Percentiles rank a stretch among this genome's conserved stretches.
These are phyloP conservation scores for Camellia lanceoleosa DNA, from an alignment of 148 eudicot species.

Conservation along the genomic window DNA sequence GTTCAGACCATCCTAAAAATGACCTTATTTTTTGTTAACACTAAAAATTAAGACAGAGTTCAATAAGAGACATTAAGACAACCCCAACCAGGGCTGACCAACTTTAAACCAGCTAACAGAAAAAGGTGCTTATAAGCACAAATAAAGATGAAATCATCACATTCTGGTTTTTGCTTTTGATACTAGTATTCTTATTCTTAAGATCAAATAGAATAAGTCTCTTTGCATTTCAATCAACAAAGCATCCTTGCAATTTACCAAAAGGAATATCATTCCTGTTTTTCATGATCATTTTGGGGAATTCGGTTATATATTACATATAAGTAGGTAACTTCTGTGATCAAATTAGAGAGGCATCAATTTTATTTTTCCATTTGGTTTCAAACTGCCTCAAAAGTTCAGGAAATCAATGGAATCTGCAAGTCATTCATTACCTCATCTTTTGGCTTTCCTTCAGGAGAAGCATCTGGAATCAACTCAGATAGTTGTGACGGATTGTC, in stretches of 20 bases:
- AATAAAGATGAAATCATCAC: too few species aligned
- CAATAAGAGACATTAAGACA: background rate
- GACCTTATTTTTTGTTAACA: background rate
- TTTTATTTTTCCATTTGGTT: background rate
- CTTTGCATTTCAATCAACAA: too few species aligned
- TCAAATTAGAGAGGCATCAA: background rate
- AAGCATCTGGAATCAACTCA: constrained; percentile 79
- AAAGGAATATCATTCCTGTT: too few species aligned
- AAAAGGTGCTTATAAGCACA: background rate
- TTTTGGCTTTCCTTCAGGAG: constrained; percentile 93
- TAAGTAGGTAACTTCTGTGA: background rate
- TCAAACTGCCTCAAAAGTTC: background rate
- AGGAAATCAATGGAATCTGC: constrained; percentile 1
- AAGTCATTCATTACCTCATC: constrained; percentile 53
- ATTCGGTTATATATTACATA: background rate
- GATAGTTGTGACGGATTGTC: constrained; percentile 77
- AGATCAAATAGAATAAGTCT: too few species aligned
- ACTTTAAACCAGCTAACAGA: constrained; percentile 1
- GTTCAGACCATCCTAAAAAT: background rate
- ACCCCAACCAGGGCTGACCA: background rate
- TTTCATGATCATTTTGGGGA: background rate
- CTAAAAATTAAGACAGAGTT: background rate
- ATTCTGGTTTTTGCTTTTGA: too few species aligned
- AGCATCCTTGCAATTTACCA: too few species aligned
- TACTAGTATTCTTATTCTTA: too few species aligned